phyloP scores from a whole-genome alignment of 345 rosid species.

The Noccaea bulbosa region DNA sequence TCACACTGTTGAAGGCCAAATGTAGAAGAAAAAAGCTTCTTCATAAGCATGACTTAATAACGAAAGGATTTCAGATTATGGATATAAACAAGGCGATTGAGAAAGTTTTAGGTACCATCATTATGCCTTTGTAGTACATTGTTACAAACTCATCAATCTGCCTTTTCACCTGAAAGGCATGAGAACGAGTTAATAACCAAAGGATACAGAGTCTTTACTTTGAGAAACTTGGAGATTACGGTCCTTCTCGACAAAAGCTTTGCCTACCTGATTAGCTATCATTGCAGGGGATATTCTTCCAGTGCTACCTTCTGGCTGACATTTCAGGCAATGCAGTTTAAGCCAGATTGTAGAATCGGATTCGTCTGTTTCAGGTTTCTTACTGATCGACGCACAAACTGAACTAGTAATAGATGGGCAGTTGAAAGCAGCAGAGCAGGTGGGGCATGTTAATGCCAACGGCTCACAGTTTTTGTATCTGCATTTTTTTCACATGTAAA shows the following conservation, averaged over 20 bases:
- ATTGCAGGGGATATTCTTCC: conserved; percentile 74
- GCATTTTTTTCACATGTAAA: conserved; percentile 34
- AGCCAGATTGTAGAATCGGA: conserved; percentile 65
- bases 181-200: conserved; percentile 18
- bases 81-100: conserved; percentile 11
- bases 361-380: conserved; percentile 55
- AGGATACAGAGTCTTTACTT: conserved; percentile 11
- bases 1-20: conserved; percentile 68
- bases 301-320: conserved; percentile 66
- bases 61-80: background rate
- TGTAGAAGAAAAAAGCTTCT: conserved; percentile 3
- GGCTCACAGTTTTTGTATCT: conserved; percentile 85
- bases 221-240: background rate
- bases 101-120: conserved; percentile 68
- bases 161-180: conserved; percentile 73
- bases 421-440: conserved; percentile 74
- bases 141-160: conserved; percentile 78
- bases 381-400: conserved; percentile 44
- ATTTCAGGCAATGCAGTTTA: conserved; percentile 69
- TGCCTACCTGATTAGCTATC: conserved; percentile 86
- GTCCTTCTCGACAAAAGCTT: conserved; percentile 1
- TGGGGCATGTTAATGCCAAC: conserved; percentile 74
- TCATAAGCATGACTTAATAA: conserved; percentile 12
- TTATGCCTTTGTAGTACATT: conserved; percentile 77
- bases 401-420: conserved; percentile 75